Evolutionary conservation across 176 grass and related monocot species (phyloP).

Genomic region (barley (Hordeum vulgare)): MorexV3_pseudomolecules_assembly NC_058519.1:192471813-192472312

Average conservation of each 20-base stretch:
- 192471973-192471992: slow-evolving; percentile 13
- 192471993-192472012: slow-evolving; percentile 1
- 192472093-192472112: slow-evolving; percentile 14
- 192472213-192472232: not conserved
- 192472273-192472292: not conserved
- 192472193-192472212: not conserved
- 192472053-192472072: slow-evolving; percentile 12
- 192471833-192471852: slow-evolving; percentile 31
- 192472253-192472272: not conserved
- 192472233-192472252: not conserved
- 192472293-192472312: not conserved
- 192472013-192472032: not conserved
- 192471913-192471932: not conserved
- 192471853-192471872: slow-evolving; percentile 4
- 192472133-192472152: slow-evolving; percentile 15
- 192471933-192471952: not conserved
- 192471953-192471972: not conserved
- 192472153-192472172: not conserved
- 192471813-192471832: slow-evolving; percentile 41
- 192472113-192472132: slow-evolving; percentile 11
- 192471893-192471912: not conserved
- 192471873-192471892: slow-evolving; percentile 30
- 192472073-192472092: not conserved
- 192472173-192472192: not conserved
- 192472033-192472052: not conserved